Evolutionary conservation across 495 filamentous ascomycete species (phyloP).

Genomic region (Apiosordaria backusii): DNA sequence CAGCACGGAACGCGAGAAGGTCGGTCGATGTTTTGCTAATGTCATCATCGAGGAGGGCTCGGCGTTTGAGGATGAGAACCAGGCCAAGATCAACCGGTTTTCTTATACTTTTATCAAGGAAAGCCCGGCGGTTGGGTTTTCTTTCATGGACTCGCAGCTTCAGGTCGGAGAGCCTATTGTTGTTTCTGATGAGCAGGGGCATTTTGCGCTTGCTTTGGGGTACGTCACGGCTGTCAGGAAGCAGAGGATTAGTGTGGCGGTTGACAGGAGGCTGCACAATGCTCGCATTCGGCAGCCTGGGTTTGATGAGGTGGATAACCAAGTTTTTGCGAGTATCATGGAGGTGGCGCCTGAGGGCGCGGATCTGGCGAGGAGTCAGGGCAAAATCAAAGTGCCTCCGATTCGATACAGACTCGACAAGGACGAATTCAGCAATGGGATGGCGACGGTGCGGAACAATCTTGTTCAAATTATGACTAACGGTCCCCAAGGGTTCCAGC

Average conservation of each 20-base stretch:
- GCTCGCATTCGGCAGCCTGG: slow-evolving; percentile 67
- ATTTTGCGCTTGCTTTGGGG: slow-evolving; percentile 90
- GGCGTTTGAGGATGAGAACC: slow-evolving; percentile 59
- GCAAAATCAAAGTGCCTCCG: slow-evolving; percentile 48
- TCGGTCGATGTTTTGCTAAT: slow-evolving; percentile 65
- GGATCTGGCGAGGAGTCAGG: slow-evolving; percentile 46
- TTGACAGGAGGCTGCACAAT: slow-evolving; percentile 85
- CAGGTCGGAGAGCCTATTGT: slow-evolving; percentile 86
- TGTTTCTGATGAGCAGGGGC: slow-evolving; percentile 91
- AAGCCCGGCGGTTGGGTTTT: slow-evolving; percentile 55
- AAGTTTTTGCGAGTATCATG: slow-evolving; percentile 89
- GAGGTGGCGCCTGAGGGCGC: slow-evolving; percentile 61
- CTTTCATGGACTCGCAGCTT: slow-evolving; percentile 90
- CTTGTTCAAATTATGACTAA: slow-evolving; percentile 87
- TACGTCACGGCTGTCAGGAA: slow-evolving; percentile 75
- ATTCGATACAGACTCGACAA: slow-evolving; percentile 85
- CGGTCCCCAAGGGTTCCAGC: slow-evolving; percentile 62
- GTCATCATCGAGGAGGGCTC: slow-evolving; percentile 77
- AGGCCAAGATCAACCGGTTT: slow-evolving; percentile 84
- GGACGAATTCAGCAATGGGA: slow-evolving; percentile 96
- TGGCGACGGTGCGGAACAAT: slow-evolving; percentile 92
- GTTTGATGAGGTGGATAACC: slow-evolving; percentile 72
- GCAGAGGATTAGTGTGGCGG: slow-evolving; percentile 73
- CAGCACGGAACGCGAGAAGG: slow-evolving; percentile 79
- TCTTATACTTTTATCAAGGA: slow-evolving; percentile 77